phyloP scores from a whole-genome alignment of 352 stramenopile genomes.

The Globisporangium lucens region DNA sequence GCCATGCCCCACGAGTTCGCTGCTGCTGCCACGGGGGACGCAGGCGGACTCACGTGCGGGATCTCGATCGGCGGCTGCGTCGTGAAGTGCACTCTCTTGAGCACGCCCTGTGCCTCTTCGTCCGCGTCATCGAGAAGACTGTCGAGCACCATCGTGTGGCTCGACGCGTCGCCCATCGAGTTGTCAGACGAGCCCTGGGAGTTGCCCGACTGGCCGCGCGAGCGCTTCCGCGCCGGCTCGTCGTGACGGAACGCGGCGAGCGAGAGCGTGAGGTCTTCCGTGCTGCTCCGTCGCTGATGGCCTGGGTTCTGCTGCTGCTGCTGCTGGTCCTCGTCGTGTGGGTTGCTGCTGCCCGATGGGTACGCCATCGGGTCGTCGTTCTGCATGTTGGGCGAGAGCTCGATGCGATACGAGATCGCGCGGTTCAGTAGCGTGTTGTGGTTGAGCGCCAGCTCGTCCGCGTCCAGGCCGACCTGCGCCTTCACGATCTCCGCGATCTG shows the following conservation, averaged over 20 bases:
- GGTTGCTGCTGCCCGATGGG: constrained; percentile 8
- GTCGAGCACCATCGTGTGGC: constrained; percentile 1
- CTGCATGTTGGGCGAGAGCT: constrained; percentile 53
- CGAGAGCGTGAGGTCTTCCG: constrained; percentile 33
- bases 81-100: constrained; percentile 25
- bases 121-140: constrained; percentile 6
- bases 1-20: constrained; percentile 2
- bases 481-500: constrained; percentile 65
- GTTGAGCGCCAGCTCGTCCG: constrained; percentile 60
- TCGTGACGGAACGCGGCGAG: constrained; percentile 19
- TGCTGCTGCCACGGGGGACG: not conserved
- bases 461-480: constrained; percentile 45
- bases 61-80: constrained; percentile 21
- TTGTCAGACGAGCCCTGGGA: constrained; percentile 52
- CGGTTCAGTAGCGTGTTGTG: constrained; percentile 82
- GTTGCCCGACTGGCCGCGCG: constrained; percentile 48
- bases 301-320: constrained; percentile 16
- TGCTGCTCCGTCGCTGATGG: constrained; percentile 20
- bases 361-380: constrained; percentile 46
- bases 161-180: constrained; percentile 22
- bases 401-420: constrained; percentile 71
- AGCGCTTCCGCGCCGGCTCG: constrained; percentile 38
- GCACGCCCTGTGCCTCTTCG: not conserved
- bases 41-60: constrained; percentile 4
- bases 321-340: constrained; percentile 28